Conservation (phyloP, 345 rosid species). For the Eucalyptus camaldulensis region DNA sequence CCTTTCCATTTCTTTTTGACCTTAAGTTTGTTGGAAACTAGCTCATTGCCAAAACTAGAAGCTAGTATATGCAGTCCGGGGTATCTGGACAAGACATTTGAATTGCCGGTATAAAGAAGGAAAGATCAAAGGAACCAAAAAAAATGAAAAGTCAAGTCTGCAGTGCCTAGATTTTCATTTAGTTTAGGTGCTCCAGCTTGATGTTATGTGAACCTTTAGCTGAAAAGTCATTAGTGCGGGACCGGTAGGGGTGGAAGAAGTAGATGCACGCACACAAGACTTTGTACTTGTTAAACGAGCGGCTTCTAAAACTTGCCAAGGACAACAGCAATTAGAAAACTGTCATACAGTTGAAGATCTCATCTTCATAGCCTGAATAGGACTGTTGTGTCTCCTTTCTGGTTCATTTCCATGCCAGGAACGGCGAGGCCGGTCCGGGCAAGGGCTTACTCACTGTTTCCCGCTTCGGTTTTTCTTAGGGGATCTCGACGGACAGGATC, state of each 20-base stretch:
- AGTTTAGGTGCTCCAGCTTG: neutral
- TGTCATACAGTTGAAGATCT: neutral
- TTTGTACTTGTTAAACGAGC: neutral
- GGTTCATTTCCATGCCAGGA: neutral
- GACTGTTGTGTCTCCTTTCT: neutral
- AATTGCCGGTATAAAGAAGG: neutral
- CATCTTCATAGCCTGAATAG: neutral
- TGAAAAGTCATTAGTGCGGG: neutral
- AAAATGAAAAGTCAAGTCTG: neutral
- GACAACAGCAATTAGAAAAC: neutral
- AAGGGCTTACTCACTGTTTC: neutral
- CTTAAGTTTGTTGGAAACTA: neutral
- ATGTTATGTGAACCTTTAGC: neutral
- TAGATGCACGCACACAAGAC: neutral
- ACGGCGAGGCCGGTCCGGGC: neutral
- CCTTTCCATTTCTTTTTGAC: neutral
- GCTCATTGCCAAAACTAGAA: neutral
- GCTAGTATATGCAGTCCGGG: neutral
- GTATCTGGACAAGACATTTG: neutral
- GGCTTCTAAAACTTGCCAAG: neutral
- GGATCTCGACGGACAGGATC: conserved; percentile 96
- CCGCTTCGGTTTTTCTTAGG: conserved; percentile 26
- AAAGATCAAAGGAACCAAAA: neutral
- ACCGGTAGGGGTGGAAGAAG: neutral
- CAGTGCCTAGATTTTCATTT: neutral